Conservation (phyloP, 768 basidiomycete genomes). For the Pleurotus platypus region DNA sequence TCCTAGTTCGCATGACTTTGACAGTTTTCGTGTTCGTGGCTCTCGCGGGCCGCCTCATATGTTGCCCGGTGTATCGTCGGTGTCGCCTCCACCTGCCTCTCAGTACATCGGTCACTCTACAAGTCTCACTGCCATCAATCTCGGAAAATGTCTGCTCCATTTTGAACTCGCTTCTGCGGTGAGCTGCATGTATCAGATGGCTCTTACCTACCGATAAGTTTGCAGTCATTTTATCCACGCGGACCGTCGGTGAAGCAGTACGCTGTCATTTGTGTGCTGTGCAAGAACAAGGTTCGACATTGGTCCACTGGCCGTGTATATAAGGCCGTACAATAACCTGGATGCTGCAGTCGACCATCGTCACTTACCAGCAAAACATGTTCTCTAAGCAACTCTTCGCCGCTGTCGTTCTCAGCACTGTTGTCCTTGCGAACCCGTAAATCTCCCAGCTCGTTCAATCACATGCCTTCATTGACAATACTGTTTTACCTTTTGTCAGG, state of each 20-base stretch:
- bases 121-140: too few species aligned
- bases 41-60: neutral
- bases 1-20: neutral
- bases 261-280: neutral
- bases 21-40: neutral
- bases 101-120: too few species aligned
- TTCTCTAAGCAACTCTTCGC: conserved; percentile 2
- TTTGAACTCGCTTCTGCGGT: too few species aligned
- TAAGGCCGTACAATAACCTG: too few species aligned
- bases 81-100: too few species aligned
- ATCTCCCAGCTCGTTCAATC: neutral
- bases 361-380: neutral
- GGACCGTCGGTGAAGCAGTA: neutral
- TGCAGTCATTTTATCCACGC: neutral
- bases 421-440: conserved; percentile 18
- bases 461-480: neutral
- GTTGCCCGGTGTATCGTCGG: neutral
- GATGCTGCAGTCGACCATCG: too few species aligned
- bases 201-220: too few species aligned
- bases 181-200: too few species aligned
- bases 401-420: neutral
- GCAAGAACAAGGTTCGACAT: too few species aligned
- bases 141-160: too few species aligned
- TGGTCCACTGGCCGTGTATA: too few species aligned
- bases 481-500: conserved; percentile 6